A percentile compares a stretch with the other conserved stretches of the same genome.
Conservation (phyloP, 148 eudicot genomes). For the Pouteria glomerata region DNA sequence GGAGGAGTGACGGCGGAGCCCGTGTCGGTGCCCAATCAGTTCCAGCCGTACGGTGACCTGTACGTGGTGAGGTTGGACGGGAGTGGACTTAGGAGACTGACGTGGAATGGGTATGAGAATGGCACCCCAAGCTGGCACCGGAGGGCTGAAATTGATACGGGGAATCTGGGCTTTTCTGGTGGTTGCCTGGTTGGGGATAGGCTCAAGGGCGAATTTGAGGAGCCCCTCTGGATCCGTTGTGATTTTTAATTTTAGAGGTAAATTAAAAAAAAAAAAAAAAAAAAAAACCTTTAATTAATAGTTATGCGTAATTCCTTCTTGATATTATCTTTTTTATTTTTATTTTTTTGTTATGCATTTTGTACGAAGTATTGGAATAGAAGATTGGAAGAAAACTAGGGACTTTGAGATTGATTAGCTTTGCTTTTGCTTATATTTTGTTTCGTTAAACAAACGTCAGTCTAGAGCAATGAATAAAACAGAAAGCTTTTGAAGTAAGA, state of each 20-base stretch:
- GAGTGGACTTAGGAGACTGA: constrained; percentile 54
- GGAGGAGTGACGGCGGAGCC: constrained; percentile 74
- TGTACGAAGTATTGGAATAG: too few relatives aligned
- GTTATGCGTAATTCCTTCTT: too few relatives aligned
- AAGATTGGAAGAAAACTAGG: too few relatives aligned
- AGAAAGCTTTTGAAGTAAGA: too few relatives aligned
- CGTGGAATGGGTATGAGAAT: constrained; percentile 74
- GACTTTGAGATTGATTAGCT: too few relatives aligned
- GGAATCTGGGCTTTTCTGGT: constrained; percentile 16
- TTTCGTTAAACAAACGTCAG: too few relatives aligned
- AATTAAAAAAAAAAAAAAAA: too few relatives aligned
- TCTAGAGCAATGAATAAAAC: too few relatives aligned
- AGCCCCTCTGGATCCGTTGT: constrained; percentile 64
- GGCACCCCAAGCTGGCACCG: constrained; percentile 80
- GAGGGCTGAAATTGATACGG: constrained; percentile 13
- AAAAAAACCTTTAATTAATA: too few relatives aligned
- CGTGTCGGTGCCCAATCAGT: constrained; percentile 75
- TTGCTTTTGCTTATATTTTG: too few relatives aligned
- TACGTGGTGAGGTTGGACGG: constrained; percentile 60
- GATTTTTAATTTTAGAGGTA: constrained; percentile 20
- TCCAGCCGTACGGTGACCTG: constrained; percentile 76
- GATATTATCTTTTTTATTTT: too few relatives aligned
- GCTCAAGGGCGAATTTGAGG: constrained; percentile 58
- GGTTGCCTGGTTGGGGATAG: constrained; percentile 20
- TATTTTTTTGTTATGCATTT: too few relatives aligned